A percentile compares a stretch with the other conserved stretches of the same genome.
phyloP scores from a whole-genome alignment of 2,329 filamentous ascomycete species.

The Ceratocystiopsis minuta region DNA sequence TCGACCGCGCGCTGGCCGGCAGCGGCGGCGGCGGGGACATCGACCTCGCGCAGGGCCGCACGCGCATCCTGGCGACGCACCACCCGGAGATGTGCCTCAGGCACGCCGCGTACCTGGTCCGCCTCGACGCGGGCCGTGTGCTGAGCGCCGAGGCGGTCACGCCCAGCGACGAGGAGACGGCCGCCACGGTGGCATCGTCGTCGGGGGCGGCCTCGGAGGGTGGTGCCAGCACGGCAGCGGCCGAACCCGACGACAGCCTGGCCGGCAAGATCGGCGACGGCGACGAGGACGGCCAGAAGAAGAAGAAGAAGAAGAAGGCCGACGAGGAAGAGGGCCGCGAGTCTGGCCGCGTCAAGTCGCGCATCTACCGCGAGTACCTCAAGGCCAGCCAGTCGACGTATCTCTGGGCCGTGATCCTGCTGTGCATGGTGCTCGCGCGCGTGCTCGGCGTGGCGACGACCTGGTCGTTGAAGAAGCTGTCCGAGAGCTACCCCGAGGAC shows the following conservation, averaged over 20 bases:
- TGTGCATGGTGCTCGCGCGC: conserved; percentile 12
- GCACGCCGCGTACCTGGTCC: conserved; percentile 14
- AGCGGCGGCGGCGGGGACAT: too few species aligned
- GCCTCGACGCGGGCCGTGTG: conserved; percentile 14
- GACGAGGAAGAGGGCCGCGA: conserved; percentile 15
- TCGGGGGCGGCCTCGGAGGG: conserved; percentile 1
- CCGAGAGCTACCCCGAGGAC: conserved; percentile 11
- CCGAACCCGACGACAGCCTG: background rate
- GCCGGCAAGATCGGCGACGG: too few species aligned
- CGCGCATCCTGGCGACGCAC: conserved; percentile 46
- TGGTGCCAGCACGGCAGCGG: background rate
- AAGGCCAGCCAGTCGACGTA: conserved; percentile 13
- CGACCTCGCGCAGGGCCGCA: conserved; percentile 32
- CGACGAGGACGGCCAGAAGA: background rate
- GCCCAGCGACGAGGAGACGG: background rate
- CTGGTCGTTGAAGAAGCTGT: conserved; percentile 18
- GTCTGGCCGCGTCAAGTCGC: conserved; percentile 17
- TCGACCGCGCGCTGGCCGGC: conserved; percentile 28
- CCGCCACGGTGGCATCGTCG: background rate
- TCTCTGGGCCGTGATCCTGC: conserved; percentile 13
- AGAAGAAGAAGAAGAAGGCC: conserved; percentile 5
- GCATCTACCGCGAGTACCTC: conserved; percentile 18
- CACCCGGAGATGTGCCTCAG: conserved; percentile 17
- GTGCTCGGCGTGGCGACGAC: conserved; percentile 13
- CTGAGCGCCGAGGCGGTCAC: conserved; percentile 10